Evolutionary conservation across 345 rosid species (phyloP).

Genomic region (Hibiscus syriacus): DNA sequence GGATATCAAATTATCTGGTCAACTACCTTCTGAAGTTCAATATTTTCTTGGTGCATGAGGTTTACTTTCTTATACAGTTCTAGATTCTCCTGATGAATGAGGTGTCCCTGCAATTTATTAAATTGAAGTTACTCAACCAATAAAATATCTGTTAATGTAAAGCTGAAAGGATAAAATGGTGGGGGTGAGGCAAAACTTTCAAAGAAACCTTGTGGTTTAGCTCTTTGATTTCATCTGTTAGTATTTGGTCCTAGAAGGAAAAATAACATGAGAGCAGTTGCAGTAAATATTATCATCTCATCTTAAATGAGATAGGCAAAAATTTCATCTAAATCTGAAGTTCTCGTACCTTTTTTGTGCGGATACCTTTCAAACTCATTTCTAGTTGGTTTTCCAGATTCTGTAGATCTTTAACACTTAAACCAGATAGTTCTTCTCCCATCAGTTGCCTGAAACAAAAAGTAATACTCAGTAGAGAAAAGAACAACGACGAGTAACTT

Average conservation of each 20-base stretch:
- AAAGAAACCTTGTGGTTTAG: slow-evolving; percentile 48
- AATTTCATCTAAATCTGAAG: background rate
- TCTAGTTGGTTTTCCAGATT: slow-evolving; percentile 69
- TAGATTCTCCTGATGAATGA: slow-evolving; percentile 51
- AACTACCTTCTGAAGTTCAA: slow-evolving; percentile 40
- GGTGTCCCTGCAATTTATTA: slow-evolving; percentile 40
- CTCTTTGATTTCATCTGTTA: slow-evolving; percentile 49
- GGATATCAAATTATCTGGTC: background rate
- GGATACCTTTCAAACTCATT: slow-evolving; percentile 54
- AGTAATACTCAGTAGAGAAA: slow-evolving; percentile 15
- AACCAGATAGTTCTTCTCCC: slow-evolving; percentile 83
- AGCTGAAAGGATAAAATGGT: background rate
- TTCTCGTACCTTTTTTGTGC: slow-evolving; percentile 48
- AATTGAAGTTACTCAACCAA: background rate
- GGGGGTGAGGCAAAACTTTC: background rate
- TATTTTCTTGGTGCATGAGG: slow-evolving; percentile 42
- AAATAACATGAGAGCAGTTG: background rate
- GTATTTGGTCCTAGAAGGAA: slow-evolving; percentile 46
- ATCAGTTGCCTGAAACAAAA: slow-evolving; percentile 75
- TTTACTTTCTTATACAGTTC: slow-evolving; percentile 42
- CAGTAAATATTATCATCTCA: background rate
- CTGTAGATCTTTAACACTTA: slow-evolving; percentile 48
- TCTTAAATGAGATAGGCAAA: background rate
- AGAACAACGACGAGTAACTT: no score
- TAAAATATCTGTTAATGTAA: background rate